Percentiles rank a stretch among this genome's conserved stretches.
phyloP scores from a whole-genome alignment of 305 asterid genomes.

The Solanum aculeatissimum region DNA sequence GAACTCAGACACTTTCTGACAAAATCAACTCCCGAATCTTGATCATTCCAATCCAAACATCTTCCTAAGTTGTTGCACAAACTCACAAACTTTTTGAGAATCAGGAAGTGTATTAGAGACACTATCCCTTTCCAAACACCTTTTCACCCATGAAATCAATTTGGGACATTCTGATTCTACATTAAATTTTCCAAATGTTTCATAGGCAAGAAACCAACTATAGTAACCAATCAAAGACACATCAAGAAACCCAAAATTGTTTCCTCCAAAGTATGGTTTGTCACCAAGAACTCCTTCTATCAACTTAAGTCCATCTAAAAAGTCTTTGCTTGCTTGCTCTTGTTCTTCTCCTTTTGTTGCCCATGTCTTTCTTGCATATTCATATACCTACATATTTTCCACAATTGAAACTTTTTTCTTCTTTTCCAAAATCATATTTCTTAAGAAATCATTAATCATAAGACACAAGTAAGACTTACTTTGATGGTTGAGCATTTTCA shows the following conservation, averaged over 20 bases:
- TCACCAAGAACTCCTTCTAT: constrained; percentile 7
- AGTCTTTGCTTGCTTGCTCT: not conserved
- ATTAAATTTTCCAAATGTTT: not conserved
- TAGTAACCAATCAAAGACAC: constrained; percentile 1
- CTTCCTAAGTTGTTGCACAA: not conserved
- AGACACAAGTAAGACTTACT: not conserved
- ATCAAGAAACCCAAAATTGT: constrained; percentile 1
- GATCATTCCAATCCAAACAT: not conserved
- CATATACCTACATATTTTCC: not conserved
- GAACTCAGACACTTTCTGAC: not conserved
- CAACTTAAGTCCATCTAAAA: not conserved
- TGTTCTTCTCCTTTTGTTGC: constrained; percentile 1
- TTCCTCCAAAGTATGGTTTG: constrained; percentile 9
- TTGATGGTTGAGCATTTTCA: not conserved
- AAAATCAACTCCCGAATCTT: not conserved
- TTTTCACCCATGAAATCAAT: constrained; percentile 1
- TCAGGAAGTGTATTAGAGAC: constrained; percentile 7
- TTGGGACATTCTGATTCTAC: constrained; percentile 8
- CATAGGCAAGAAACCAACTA: constrained; percentile 2
- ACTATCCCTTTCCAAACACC: not conserved
- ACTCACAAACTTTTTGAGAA: not conserved
- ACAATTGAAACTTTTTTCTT: not conserved
- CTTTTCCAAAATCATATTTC: too few species aligned
- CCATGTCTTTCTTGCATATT: constrained; percentile 2
- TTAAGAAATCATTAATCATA: not conserved